Base-by-base conservation (phyloP, 176 grass and related monocot genomes). In the Alloteropsis semialata region DNA sequence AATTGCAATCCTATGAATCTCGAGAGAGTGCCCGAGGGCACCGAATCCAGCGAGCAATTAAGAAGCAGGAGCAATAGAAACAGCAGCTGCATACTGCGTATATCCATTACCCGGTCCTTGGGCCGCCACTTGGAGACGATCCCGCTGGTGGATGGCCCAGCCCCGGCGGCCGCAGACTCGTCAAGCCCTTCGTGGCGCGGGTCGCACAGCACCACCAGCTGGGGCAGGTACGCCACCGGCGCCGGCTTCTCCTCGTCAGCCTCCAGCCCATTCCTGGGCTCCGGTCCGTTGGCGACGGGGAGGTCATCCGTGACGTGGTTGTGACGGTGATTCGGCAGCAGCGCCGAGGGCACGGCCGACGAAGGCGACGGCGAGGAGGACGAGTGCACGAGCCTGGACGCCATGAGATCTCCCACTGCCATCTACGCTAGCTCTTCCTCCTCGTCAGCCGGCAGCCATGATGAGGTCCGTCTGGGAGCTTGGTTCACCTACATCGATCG, bases 101-200 rank as follows among this genome's bases (percentile, higher is more conserved):
- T n/a, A n/a, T 69, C 78, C 65, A 81, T 89, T 93, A 98, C 96
- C 92, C 92, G 65, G 65, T 98, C 96, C 79, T 95, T 98, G 19
- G 90, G 90, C 19, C 96, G 87, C 96, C 96, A 98, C 65, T 98
- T 98, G 66, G 92, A 93, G 69, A 98, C 96, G 37, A 93, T 70
- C 12, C 96, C 96, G 22, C 84, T 92, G 27, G 92, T 90, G 0
- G 91, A 91, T 1, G 92, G 92, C 29, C 84, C 96, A 6, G 79
- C 82, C 15, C 82, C 90, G 0, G 82, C 80, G 4, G 87, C 88
- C 0, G 82, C 83, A 2, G 88, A 88, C 49, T 95, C 91, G 34
- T 93, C 91, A 57, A 98, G 88, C 11, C 90, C 90, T 5, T 90
- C 84, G 8, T 93, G 96, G 19, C 90, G 87, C 50, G 78, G 92